Percentiles rank a stretch among this genome's conserved stretches.
Conservation (phyloP, 179 eudicot species). For the Heliamphora pulchella region DNA sequence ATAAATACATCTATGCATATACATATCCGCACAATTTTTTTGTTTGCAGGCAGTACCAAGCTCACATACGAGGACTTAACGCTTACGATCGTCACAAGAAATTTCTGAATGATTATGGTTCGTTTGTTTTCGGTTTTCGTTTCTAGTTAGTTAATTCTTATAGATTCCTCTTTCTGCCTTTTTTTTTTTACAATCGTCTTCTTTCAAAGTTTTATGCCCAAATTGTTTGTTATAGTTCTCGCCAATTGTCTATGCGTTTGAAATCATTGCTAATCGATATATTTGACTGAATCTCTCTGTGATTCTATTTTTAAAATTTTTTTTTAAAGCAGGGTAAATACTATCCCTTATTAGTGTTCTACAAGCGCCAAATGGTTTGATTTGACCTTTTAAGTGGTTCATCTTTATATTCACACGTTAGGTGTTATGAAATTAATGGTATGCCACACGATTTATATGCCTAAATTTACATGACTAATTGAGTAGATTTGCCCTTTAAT, state of each 20-base stretch:
- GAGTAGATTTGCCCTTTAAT: no score
- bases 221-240: neutral
- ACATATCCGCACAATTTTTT: neutral
- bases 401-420: neutral
- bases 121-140: neutral
- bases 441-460: neutral
- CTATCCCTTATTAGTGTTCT: no score
- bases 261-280: neutral
- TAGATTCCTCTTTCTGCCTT: no score
- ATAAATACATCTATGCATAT: neutral
- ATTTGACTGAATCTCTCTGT: neutral
- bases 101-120: conserved; percentile 77
- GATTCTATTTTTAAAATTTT: no score
- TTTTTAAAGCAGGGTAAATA: no score
- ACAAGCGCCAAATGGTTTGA: neutral
- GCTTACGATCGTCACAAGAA: conserved; percentile 87
- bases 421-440: neutral
- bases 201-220: neutral
- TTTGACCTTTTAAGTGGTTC: neutral
- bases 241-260: neutral
- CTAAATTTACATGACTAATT: no score
- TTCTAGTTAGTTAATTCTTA: neutral
- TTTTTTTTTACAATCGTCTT: neutral
- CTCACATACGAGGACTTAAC: conserved; percentile 80
- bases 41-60: conserved; percentile 74